phyloP scores from a whole-genome alignment of 805 yeast genomes.

The Starmerella riodocensis region DNA sequence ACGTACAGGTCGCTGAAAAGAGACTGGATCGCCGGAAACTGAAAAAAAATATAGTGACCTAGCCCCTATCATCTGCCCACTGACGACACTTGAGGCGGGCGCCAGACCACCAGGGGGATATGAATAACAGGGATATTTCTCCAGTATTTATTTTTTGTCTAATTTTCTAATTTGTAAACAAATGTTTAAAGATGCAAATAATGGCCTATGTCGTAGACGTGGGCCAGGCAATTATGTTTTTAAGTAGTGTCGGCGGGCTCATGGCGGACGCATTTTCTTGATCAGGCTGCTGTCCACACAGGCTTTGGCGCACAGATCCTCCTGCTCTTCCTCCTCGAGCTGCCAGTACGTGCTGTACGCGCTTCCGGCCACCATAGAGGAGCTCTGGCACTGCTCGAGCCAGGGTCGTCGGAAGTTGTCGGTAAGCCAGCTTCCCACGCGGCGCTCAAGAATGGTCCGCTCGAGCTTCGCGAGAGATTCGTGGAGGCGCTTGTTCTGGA shows the following conservation, averaged over 20 bases:
- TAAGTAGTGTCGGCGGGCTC: neutral
- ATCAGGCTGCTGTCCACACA: conserved; percentile 12
- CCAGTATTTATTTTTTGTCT: too few species aligned
- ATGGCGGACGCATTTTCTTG: conserved; percentile 15
- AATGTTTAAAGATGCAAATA: too few species aligned
- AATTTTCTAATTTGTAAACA: too few species aligned
- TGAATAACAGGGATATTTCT: too few species aligned
- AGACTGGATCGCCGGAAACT: too few species aligned
- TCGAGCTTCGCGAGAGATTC: conserved; percentile 10
- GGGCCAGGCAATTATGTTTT: too few species aligned
- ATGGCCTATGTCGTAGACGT: too few species aligned
- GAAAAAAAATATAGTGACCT: too few species aligned
- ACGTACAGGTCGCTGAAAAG: too few species aligned
- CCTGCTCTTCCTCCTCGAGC: conserved; percentile 8
- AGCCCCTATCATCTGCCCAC: too few species aligned
- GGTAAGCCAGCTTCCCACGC: conserved; percentile 16
- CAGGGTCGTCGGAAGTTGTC: conserved; percentile 7
- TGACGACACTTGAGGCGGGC: too few species aligned
- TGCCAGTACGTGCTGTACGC: conserved; percentile 13
- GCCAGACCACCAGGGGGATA: too few species aligned
- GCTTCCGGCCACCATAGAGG: conserved; percentile 13
- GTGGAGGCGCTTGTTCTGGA: conserved; percentile 14
- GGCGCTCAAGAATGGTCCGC: conserved; percentile 8
- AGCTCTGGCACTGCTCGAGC: conserved; percentile 4
- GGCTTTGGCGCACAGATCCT: conserved; percentile 12